Base-by-base conservation (phyloP, 2,329 filamentous ascomycete species). In the Exophiala aquamarina region DNA sequence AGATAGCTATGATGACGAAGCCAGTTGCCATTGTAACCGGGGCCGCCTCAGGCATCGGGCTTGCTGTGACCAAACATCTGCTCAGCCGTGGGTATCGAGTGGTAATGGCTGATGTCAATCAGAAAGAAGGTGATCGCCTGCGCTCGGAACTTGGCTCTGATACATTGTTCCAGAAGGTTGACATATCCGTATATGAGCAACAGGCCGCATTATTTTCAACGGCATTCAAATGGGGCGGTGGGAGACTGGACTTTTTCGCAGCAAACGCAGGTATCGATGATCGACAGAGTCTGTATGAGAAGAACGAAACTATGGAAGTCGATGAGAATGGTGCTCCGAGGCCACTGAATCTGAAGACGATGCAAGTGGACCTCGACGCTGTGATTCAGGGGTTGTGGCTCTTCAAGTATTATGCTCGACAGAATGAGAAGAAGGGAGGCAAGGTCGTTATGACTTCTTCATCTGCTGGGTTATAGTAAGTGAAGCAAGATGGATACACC, bases 241-340 rank as follows among this genome's bases (percentile, higher is more conserved):
- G 67, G 0, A 67, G 65, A 35, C 65, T 73, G 20, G 73, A 75
- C 46, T 57, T 75, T 10, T 71, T 75, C 11, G 68, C 75, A 38
- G 71, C 72, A 2, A 76, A 76, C 52, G 73, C 73, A 1, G 73
- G 73, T 13, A 46, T 46, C 10, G 43, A 37, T 17, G 18, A 32
- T 13, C 20, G 34, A 36, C 29, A 44, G 13, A n/a, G 29, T 6
- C 20, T 44, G 2, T 44, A 44, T 31, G 43, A 46, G 17, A 37
- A 37, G n/a, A 21, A 37, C 20, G 35, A 37, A 18, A 37, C 18
- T 7, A 19, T 40, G 15, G 6, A 13, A 20, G 7, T 39, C 6
- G 23, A 46, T 15, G 3, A 19, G 4, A 17, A 14, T 21, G 35
- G 23, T 23, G n/a, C 4, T 6, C 29, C 26, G 20, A 10, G 20